Conservation (phyloP, 2,329 filamentous ascomycete species). For the Botrytis cinerea region DNA sequence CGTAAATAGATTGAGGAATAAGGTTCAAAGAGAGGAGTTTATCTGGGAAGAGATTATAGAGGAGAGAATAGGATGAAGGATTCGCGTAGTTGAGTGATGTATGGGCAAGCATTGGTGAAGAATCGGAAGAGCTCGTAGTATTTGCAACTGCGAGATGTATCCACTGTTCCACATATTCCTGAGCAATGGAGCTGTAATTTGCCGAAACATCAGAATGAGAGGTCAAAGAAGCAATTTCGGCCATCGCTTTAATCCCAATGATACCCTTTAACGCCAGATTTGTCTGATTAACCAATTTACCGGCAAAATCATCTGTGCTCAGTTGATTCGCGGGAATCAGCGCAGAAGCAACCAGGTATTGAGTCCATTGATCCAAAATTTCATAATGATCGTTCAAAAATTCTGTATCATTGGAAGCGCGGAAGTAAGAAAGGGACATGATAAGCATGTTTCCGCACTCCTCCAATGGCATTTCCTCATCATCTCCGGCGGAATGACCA, state of each 20-base stretch:
- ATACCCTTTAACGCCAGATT: conserved; percentile 84
- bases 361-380: conserved; percentile 76
- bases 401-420: conserved; percentile 52
- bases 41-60: conserved; percentile 85
- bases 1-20: conserved; percentile 74
- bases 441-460: conserved; percentile 83
- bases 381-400: conserved; percentile 68
- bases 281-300: conserved; percentile 74
- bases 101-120: conserved; percentile 57
- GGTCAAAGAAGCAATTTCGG: conserved; percentile 63
- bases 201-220: conserved; percentile 58
- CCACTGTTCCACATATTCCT: conserved; percentile 73
- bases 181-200: conserved; percentile 61
- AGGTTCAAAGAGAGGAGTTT: conserved; percentile 75
- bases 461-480: conserved; percentile 76
- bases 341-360: conserved; percentile 72
- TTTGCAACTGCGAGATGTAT: conserved; percentile 67
- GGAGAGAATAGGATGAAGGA: conserved; percentile 36
- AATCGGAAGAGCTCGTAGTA: conserved; percentile 49
- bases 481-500: conserved; percentile 67
- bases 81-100: conserved; percentile 72
- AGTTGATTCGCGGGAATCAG: conserved; percentile 75
- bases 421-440: conserved; percentile 71
- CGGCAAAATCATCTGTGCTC: conserved; percentile 83
- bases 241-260: conserved; percentile 80